Percentiles rank a stretch among this genome's conserved stretches.
These are phyloP conservation scores for Erodium maritimum DNA, from an alignment of 345 rosid genomes.

Conservation along the genomic window DNA sequence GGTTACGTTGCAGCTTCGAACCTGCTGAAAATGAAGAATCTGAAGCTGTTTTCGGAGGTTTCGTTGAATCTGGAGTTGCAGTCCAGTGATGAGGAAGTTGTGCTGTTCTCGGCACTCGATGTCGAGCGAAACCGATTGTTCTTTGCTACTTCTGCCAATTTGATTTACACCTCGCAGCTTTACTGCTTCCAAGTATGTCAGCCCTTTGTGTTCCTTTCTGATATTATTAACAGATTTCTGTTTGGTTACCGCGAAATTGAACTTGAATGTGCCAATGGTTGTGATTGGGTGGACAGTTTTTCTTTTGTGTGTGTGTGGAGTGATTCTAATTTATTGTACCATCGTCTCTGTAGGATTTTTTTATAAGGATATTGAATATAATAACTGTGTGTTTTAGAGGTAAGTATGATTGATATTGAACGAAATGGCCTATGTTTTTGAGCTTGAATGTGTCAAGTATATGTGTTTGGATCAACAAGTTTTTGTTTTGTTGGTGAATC, in stretches of 20 bases:
- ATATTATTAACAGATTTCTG: not conserved
- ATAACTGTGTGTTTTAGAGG: too few relatives aligned
- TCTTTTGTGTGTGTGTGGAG: too few relatives aligned
- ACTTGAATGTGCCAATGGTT: not conserved
- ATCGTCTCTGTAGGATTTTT: not conserved
- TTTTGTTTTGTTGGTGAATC: too few relatives aligned
- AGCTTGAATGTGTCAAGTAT: too few relatives aligned
- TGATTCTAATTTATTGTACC: too few relatives aligned
- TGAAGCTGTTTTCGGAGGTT: constrained; percentile 55
- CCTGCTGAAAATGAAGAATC: constrained; percentile 42
- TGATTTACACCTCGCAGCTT: constrained; percentile 44
- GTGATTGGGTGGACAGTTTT: too few relatives aligned
- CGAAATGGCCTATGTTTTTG: too few relatives aligned
- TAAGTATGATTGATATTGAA: too few relatives aligned
- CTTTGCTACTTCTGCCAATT: constrained; percentile 61
- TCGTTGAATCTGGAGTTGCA: constrained; percentile 45
- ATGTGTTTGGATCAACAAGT: too few relatives aligned
- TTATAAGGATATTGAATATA: too few relatives aligned
- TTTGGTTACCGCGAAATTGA: not conserved
- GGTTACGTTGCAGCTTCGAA: not conserved
- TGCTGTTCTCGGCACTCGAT: constrained; percentile 60
- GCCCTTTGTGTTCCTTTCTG: constrained; percentile 2
- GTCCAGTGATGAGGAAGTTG: constrained; percentile 23
- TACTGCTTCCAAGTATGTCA: constrained; percentile 49
- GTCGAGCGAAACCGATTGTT: constrained; percentile 71